These are phyloP conservation scores for Candida freyschussii DNA, from an alignment of 1,139 yeast genomes.

Conservation along the genomic window DNA sequence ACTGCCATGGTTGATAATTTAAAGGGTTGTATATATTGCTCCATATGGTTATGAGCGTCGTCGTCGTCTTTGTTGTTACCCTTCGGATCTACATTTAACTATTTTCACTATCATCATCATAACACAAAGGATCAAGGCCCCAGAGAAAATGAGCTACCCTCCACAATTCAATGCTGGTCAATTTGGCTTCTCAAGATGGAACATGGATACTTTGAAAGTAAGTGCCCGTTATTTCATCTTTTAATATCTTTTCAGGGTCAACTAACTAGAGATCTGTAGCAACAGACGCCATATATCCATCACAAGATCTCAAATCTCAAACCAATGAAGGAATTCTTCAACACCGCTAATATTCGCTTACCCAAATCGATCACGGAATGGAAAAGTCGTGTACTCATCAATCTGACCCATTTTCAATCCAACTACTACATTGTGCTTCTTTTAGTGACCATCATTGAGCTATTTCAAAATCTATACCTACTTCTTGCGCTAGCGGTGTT, in stretches of 20 bases:
- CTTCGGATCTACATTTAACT: no score
- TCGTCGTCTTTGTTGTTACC: no score
- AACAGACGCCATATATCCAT: slow-evolving; percentile 20
- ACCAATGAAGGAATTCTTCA: slow-evolving; percentile 18
- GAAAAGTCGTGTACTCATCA: slow-evolving; percentile 10
- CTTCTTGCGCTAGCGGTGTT: slow-evolving; percentile 9
- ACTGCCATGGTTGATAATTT: no score
- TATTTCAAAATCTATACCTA: slow-evolving; percentile 17
- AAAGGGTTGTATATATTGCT: no score
- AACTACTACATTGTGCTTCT: slow-evolving; percentile 15
- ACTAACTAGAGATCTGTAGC: slow-evolving; percentile 4
- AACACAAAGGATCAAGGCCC: no score
- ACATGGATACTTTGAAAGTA: slow-evolving; percentile 14
- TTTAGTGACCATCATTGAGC: slow-evolving; percentile 10
- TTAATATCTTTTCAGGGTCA: background rate
- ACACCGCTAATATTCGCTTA: slow-evolving; percentile 9
- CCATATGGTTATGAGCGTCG: no score
- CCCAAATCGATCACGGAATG: slow-evolving; percentile 14
- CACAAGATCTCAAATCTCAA: slow-evolving; percentile 18
- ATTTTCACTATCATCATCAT: no score
- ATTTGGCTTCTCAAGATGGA: slow-evolving; percentile 7
- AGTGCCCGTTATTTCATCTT: background rate
- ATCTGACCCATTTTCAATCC: slow-evolving; percentile 17
- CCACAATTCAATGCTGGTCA: slow-evolving; percentile 11
- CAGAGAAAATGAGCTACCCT: no score